Base-by-base conservation (phyloP, 805 yeast genomes). In the Nakazawaea wickerhamii region DNA sequence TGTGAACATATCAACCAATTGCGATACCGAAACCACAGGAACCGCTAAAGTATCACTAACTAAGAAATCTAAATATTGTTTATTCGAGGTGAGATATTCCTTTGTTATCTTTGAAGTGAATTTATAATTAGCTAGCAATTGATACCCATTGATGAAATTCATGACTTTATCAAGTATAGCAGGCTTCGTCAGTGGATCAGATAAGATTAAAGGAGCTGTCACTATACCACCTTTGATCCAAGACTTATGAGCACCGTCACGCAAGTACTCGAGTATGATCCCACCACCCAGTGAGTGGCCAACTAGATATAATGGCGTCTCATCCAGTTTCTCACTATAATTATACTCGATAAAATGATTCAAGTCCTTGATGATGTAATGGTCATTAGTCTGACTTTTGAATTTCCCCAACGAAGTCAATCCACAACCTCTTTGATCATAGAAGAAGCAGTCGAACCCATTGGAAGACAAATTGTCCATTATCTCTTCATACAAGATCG, bases 211-310 rank as follows among this genome's bases (percentile, higher is more conserved):
- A 1, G 95, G 93, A 1, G 79, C 86, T 27, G 73, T 63, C 1
- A 67, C 71, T 27, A 71, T 60, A 36, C 75, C 68, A 0, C 75
- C 76, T 27, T 64, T 60, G 22, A 84, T 48, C n/a, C 66, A 50
- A 19, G 70, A 66, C 33, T 61, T 67, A 54, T 68, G 61, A 45
- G 64, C 71, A 3, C 90, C 90, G 23, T 58, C 55, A 27, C 75
- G 66, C 3, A 75, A 79, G 55, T 84, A 84, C 58, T 79, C 81
- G 42, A 84, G 61, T 0, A 64, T 65, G 40, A 84, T 77, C 0
- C 82, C 90, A 17, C 91, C 91, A 38, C 95, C 95, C 90, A 85
- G 82, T 5, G 89, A 83, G 49, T 80, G 87, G 1, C 90, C 89
- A 53, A 74, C 65, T 33, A 85, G 52, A 50, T 65, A 70, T 23